Base-by-base conservation (phyloP, 1,139 yeast genomes). In the Zygoascus hellenicus region DNA sequence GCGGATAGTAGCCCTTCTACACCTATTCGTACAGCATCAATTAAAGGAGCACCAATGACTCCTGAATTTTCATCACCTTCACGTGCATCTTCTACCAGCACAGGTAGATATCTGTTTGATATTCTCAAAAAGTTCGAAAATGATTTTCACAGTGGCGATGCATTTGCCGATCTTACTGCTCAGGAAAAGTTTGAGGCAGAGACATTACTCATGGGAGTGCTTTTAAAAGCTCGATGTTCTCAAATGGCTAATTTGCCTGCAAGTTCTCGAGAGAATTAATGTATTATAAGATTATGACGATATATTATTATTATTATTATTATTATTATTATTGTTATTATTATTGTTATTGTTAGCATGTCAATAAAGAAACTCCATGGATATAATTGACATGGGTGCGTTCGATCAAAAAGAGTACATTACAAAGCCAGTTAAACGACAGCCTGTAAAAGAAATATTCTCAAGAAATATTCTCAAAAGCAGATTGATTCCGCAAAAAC, bases 51-150 rank as follows among this genome's bases (percentile, higher is more conserved):
- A 3, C 46, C 46, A 11, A 17, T 43, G 37, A 43, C 46, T 2
- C 46, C 46, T 9, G 46, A 43, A 17, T 43, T 43, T 41, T 36
- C 42, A 35, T 43, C 46, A 2, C 46, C 46, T 10, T 41, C 46
- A 11, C 26, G 31, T 2, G 7, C 36, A 11, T 14, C 35, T 5
- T 13, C 19, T 9, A 30, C 36, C 10, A 17, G 38, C 22, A 14
- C 46, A 2, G 46, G 46, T 11, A 29, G 41, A 30, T 16, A 30
- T n/a, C 19, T 43, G 37, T 35, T 28, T n/a, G 37, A 35, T n/a
- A 36, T 43, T 35, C 31, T 43, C 32, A 43, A 36, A 17, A 36
- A 37, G 14, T 31, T 35, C 10, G 46, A 43, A 19, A 37, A 29
- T 1, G 46, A 43, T 37, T 37, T 43, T 31, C 39, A 37, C 15